Percentiles rank a stretch among this genome's conserved stretches.
Conservation (phyloP, 1,284 basidiomycete species). For the Microbotryomycetes sp. region DNA sequence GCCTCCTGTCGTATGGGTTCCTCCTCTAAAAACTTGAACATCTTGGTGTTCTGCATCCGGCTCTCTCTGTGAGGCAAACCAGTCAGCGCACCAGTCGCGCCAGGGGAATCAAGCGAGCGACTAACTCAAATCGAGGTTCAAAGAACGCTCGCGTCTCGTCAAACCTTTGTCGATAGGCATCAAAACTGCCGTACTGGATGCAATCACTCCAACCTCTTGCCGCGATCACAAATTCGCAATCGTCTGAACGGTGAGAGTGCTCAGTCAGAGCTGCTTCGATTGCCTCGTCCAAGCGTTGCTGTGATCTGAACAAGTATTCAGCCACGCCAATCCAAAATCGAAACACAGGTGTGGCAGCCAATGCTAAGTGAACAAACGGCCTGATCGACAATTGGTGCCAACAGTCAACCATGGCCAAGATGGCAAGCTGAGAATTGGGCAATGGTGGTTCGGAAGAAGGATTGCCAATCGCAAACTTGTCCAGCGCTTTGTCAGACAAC, state of each 20-base stretch:
- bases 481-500: constrained; percentile 76
- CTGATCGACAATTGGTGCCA: constrained; percentile 84
- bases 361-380: constrained; percentile 83
- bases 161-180: constrained; percentile 77
- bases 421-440: constrained; percentile 84
- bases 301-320: constrained; percentile 81
- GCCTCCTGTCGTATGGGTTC: constrained; percentile 11
- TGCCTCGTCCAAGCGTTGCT: constrained; percentile 58
- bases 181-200: constrained; percentile 86
- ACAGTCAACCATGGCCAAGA: constrained; percentile 98
- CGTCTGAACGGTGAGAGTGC: constrained; percentile 75
- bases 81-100: constrained; percentile 1
- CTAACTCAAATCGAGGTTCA: constrained; percentile 65
- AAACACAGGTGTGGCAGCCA: constrained; percentile 95
- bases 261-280: constrained; percentile 72
- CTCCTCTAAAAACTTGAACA: constrained; percentile 27
- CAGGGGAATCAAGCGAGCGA: background rate
- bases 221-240: constrained; percentile 89
- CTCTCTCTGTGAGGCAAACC: constrained; percentile 16
- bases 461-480: constrained; percentile 76
- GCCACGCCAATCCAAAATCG: constrained; percentile 95
- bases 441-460: constrained; percentile 41
- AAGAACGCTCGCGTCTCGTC: constrained; percentile 77
- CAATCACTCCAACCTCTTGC: constrained; percentile 96
- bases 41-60: constrained; percentile 21